phyloP scores from a whole-genome alignment of 2,329 filamentous ascomycete genomes.

The Colletotrichum agaves region DNA sequence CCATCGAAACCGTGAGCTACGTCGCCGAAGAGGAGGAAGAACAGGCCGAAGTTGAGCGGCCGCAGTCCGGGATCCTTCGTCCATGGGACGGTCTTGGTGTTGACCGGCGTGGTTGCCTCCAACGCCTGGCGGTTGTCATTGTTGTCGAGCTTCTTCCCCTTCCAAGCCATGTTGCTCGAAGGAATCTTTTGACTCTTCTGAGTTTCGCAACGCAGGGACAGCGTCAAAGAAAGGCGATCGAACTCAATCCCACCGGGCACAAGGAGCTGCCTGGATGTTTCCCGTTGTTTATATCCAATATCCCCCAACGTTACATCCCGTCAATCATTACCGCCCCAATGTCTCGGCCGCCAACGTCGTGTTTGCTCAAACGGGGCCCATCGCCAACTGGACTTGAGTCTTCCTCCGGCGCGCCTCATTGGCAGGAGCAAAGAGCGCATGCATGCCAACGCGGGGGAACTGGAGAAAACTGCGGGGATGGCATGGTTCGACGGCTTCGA shows the following conservation, averaged over 20 bases:
- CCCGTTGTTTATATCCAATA: conserved; percentile 21
- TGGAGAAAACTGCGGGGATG: conserved; percentile 18
- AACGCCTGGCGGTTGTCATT: conserved; percentile 24
- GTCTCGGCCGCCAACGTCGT: conserved; percentile 6
- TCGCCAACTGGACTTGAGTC: not conserved
- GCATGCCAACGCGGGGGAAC: conserved; percentile 21
- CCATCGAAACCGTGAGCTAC: conserved; percentile 61
- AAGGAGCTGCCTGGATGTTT: not conserved
- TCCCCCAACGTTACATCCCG: not conserved
- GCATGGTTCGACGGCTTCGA: conserved; percentile 8
- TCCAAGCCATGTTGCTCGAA: conserved; percentile 14
- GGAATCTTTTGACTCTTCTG: not conserved
- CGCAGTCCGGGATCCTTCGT: conserved; percentile 19
- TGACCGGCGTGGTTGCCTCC: conserved; percentile 26
- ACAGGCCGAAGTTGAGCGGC: conserved; percentile 40
- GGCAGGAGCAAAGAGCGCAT: conserved; percentile 13
- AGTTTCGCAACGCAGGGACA: not conserved
- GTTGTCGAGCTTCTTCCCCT: conserved; percentile 20
- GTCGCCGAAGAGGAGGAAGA: conserved; percentile 48
- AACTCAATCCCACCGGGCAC: not conserved
- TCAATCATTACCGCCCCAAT: not conserved
- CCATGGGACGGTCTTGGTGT: conserved; percentile 25
- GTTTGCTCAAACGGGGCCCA: not conserved
- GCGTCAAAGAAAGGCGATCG: not conserved
- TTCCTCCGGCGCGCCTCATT: conserved; percentile 5